Percentiles rank a stretch among this genome's conserved stretches.
Evolutionary conservation across 2,329 filamentous ascomycete genomes (phyloP).

Genomic region (Microascus cirrosus): DNA sequence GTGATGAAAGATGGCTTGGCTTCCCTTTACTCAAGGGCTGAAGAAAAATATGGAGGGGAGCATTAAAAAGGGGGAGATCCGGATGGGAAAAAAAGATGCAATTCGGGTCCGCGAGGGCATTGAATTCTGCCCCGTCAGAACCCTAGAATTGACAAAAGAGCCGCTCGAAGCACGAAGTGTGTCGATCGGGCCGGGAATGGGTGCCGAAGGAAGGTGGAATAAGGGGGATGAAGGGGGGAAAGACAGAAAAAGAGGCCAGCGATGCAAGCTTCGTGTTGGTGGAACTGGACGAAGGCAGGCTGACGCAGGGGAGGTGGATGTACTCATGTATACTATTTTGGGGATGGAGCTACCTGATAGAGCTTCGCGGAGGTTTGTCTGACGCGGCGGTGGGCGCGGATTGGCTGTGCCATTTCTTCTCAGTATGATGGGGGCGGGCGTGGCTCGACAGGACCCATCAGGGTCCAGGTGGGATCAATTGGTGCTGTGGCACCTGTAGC

Average conservation of each 20-base stretch:
- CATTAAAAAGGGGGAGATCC: neutral
- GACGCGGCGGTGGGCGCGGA: neutral
- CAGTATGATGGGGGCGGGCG: too few species aligned
- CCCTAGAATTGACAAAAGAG: neutral
- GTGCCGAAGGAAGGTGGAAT: neutral
- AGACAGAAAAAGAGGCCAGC: conserved; percentile 2
- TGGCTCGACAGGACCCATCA: too few species aligned
- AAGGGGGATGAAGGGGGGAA: neutral
- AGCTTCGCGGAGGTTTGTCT: neutral
- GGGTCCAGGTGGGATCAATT: too few species aligned
- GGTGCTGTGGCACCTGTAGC: too few species aligned
- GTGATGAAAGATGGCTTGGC: neutral
- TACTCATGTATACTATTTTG: neutral
- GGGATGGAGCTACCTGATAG: neutral
- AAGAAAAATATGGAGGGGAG: neutral
- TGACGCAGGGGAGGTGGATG: neutral
- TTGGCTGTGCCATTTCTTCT: too few species aligned
- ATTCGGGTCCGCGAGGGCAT: neutral
- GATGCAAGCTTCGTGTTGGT: neutral
- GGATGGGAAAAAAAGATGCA: neutral
- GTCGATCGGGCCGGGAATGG: neutral
- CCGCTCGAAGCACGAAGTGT: neutral
- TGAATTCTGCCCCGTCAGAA: neutral
- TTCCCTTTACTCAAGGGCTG: neutral
- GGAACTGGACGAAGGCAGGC: neutral